Base-by-base conservation (phyloP, 2,329 filamentous ascomycete genomes). In the Talaromyces sp. region DNA sequence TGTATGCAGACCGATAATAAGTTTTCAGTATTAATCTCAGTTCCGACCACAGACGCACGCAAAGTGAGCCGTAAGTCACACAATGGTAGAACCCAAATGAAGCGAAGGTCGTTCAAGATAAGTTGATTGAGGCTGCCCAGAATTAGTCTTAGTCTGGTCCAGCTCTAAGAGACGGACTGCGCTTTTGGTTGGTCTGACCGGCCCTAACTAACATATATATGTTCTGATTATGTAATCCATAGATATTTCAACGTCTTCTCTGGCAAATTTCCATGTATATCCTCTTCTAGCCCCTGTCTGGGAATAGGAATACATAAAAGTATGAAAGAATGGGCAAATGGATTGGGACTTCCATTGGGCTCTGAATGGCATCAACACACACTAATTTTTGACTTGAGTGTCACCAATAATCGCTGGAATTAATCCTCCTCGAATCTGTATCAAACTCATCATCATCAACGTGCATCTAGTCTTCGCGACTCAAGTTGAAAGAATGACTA, bases 41-140 rank as follows among this genome's bases (percentile, higher is more conserved):
- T 25, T 15, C 25, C 19, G 11, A 56, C 29, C 53, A 56, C 31
- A 6, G n/a, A 17, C 38, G 6, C 5, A 51, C 19, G 27, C 5
- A 61, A 38, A 61, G 43, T 51, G 43, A 51, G 17, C 29, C 19
- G 45, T 38, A 15, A 15, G 19, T 38, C 19, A 36, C 11, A 13
- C 31, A 36, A 17, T 56, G 19, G 31, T 25, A 38, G 53, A 54
- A 36, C 4, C n/a, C 11, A n/a, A 38, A 56, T 38, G 53, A 56
- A 25, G 25, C 7, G 31, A 22, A 56, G 11, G 19, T 38, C 36
- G 51, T 13, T 54, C 31, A 4, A 56, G 54, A 62, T 31, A 40
- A 43, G 34, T 62, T 62, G 19, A 43, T 62, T 34, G 19, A 54
- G 51, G 60, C 60, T 62, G 58, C 53, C 19, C 22, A 51, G 17